Evolutionary conservation across 805 yeast species (phyloP).

Genomic region (Pichia californica): DNA sequence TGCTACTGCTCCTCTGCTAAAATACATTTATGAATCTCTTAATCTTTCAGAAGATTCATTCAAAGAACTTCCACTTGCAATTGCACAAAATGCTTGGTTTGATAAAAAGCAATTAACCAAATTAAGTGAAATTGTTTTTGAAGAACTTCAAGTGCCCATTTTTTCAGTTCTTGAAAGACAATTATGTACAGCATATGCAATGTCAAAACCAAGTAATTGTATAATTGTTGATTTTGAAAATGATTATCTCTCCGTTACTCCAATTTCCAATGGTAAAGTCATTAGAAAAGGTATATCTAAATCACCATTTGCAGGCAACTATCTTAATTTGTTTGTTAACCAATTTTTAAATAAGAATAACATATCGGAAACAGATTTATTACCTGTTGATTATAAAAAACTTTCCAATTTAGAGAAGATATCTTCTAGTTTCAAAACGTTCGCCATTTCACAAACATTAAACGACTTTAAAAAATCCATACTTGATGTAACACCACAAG

Average conservation of each 20-base stretch:
- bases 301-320: slow-evolving; percentile 81
- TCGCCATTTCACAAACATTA: slow-evolving; percentile 35
- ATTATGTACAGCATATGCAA: slow-evolving; percentile 68
- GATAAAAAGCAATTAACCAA: slow-evolving; percentile 48
- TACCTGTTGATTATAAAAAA: slow-evolving; percentile 9
- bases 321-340: slow-evolving; percentile 57
- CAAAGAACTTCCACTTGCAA: slow-evolving; percentile 57
- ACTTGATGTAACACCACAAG: slow-evolving; percentile 24
- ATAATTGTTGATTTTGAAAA: slow-evolving; percentile 79
- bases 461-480: slow-evolving; percentile 41
- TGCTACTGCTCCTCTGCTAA: slow-evolving; percentile 60
- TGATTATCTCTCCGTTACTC: slow-evolving; percentile 63
- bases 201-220: slow-evolving; percentile 66
- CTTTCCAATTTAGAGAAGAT: background rate
- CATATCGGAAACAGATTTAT: slow-evolving; percentile 8
- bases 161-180: slow-evolving; percentile 74
- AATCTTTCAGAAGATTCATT: slow-evolving; percentile 36
- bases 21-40: slow-evolving; percentile 49
- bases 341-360: slow-evolving; percentile 33
- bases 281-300: slow-evolving; percentile 58
- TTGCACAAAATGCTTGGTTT: slow-evolving; percentile 60
- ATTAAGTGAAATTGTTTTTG: slow-evolving; percentile 69
- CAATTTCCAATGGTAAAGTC: slow-evolving; percentile 69
- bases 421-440: slow-evolving; percentile 32
- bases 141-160: slow-evolving; percentile 65